These are phyloP conservation scores for Suillus tomentosus DNA, from an alignment of 768 basidiomycete species.

Conservation along the genomic window DNA sequence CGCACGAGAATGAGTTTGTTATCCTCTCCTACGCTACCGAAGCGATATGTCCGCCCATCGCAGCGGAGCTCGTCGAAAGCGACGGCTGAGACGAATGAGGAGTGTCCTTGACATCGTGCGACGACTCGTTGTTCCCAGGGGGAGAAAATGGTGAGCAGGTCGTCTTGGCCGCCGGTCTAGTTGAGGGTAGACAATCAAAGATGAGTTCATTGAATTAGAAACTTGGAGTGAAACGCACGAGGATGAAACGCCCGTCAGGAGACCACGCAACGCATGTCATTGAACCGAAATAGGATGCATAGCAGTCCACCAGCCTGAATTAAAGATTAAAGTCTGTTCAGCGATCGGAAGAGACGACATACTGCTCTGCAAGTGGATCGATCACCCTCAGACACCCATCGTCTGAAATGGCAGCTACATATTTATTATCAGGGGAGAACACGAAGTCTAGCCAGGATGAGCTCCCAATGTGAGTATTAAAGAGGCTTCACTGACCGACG, in stretches of 20 bases:
- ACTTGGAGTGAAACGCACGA: constrained; percentile 45
- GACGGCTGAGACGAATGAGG: constrained; percentile 87
- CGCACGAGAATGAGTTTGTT: constrained; percentile 89
- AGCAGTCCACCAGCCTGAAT: constrained; percentile 85
- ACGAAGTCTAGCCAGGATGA: constrained; percentile 65
- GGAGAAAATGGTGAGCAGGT: constrained; percentile 91
- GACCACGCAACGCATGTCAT: constrained; percentile 93
- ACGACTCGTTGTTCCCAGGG: constrained; percentile 94
- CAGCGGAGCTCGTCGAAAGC: constrained; percentile 90
- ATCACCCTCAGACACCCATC: constrained; percentile 92
- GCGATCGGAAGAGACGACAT: constrained; percentile 28
- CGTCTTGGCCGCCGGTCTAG: constrained; percentile 96
- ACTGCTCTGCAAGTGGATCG: constrained; percentile 87
- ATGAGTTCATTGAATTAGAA: neutral
- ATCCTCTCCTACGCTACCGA: constrained; percentile 96
- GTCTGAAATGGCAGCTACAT: constrained; percentile 87
- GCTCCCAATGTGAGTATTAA: neutral
- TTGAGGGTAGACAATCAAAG: constrained; percentile 11
- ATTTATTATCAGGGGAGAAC: constrained; percentile 91
- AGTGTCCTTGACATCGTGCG: constrained; percentile 96
- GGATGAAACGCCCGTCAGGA: constrained; percentile 90
- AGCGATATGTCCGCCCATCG: constrained; percentile 89
- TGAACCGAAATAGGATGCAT: constrained; percentile 92
- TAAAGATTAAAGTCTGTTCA: neutral
- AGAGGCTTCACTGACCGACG: constrained; percentile 44